phyloP scores from a whole-genome alignment of 441 rosid species.

The Pelargonium myrrhifolium region DNA sequence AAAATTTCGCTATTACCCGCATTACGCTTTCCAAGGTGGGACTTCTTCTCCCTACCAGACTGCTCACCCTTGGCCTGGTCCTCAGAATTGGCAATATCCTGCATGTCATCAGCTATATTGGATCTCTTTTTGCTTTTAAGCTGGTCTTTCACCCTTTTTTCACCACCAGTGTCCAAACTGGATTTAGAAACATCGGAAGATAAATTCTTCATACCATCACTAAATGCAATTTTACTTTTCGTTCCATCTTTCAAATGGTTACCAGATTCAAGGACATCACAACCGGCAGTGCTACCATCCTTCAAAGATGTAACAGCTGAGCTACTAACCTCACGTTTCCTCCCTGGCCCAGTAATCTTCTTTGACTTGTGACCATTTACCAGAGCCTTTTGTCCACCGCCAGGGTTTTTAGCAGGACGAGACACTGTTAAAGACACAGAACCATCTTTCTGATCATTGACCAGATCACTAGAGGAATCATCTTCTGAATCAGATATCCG shows the following conservation, averaged over 20 bases:
- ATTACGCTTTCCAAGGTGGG: conserved; percentile 39
- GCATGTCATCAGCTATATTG: conserved; percentile 32
- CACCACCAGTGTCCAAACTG: conserved; percentile 24
- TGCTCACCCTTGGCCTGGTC: conserved; percentile 21
- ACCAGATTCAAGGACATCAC: conserved; percentile 23
- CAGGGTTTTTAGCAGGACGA: conserved; percentile 16
- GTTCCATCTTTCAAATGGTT: conserved; percentile 36
- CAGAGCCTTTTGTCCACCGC: conserved; percentile 29
- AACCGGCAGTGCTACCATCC: conserved; percentile 29
- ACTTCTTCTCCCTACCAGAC: conserved; percentile 35
- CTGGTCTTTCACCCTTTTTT: conserved; percentile 32
- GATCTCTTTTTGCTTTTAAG: conserved; percentile 26
- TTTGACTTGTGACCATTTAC: conserved; percentile 39
- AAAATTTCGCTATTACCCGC: conserved; percentile 31
- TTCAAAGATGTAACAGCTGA: conserved; percentile 21
- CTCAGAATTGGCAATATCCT: conserved; percentile 25
- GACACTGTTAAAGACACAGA: not conserved
- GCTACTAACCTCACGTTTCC: conserved; percentile 29
- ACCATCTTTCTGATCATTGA: not conserved
- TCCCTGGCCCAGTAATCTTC: conserved; percentile 28
- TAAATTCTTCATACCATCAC: conserved; percentile 19
- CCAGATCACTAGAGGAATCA: conserved; percentile 1
- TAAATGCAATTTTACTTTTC: conserved; percentile 25
- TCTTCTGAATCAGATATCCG: conserved; percentile 6
- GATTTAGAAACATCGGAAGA: conserved; percentile 25